phyloP scores from a whole-genome alignment of 352 stramenopile genomes.

The Phytophthora meadii region DNA sequence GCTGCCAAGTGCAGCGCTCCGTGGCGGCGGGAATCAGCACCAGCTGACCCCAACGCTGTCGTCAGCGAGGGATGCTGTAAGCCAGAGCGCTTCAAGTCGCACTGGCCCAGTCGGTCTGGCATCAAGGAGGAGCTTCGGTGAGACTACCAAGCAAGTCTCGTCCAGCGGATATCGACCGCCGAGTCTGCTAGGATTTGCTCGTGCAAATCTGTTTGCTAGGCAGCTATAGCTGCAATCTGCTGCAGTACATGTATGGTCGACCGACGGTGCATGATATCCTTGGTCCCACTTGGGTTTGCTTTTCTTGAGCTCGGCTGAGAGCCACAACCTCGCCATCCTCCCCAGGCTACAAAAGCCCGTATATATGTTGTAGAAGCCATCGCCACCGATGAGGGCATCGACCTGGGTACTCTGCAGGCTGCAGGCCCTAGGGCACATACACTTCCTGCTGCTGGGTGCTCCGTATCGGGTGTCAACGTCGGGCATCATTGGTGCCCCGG shows the following conservation, averaged over 20 bases:
- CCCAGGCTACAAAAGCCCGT: background rate
- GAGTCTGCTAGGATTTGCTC: conserved; percentile 22
- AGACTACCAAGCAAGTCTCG: background rate
- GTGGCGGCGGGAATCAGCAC: conserved; percentile 20
- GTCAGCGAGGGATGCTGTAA: conserved; percentile 21
- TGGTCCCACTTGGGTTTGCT: conserved; percentile 19
- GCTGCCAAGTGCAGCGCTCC: conserved; percentile 4
- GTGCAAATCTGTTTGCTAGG: conserved; percentile 23
- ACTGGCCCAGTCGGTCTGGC: conserved; percentile 5
- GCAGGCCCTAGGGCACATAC: too few species aligned
- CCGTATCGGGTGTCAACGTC: background rate
- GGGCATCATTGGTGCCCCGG: background rate
- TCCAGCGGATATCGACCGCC: background rate
- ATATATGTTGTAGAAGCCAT: background rate
- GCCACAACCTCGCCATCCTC: conserved; percentile 1
- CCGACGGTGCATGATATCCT: conserved; percentile 15
- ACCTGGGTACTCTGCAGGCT: background rate
- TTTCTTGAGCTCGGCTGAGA: conserved; percentile 1
- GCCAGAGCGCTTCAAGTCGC: background rate
- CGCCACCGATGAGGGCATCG: too few species aligned
- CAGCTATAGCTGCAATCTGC: conserved; percentile 1
- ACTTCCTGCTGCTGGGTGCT: too few species aligned
- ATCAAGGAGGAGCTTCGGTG: background rate
- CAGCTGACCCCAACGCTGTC: conserved; percentile 20
- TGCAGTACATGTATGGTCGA: background rate